These are phyloP conservation scores for Kodamaea laetipori DNA, from an alignment of 805 yeast genomes.

Conservation along the genomic window DNA sequence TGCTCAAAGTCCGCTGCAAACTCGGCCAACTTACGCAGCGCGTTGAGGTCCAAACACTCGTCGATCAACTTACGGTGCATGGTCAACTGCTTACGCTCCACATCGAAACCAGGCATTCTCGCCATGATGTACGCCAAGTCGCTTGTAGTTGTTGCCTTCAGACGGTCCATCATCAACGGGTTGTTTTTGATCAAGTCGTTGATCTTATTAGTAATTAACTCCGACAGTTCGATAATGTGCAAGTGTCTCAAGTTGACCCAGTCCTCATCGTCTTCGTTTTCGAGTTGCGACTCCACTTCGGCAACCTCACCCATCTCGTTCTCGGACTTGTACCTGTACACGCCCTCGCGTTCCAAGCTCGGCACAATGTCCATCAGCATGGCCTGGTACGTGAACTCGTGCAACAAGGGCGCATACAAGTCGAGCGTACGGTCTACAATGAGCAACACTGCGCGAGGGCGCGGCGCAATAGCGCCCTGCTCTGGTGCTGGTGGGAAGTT, in stretches of 20 bases:
- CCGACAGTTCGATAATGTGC: slow-evolving; percentile 76
- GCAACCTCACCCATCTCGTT: slow-evolving; percentile 48
- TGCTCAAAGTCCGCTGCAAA: slow-evolving; percentile 83
- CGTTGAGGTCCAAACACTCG: slow-evolving; percentile 62
- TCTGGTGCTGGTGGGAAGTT: slow-evolving; percentile 61
- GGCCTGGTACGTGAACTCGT: slow-evolving; percentile 90
- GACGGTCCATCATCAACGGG: slow-evolving; percentile 71
- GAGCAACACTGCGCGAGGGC: slow-evolving; percentile 73
- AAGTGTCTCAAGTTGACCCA: slow-evolving; percentile 73
- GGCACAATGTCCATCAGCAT: slow-evolving; percentile 77
- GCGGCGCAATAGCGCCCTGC: slow-evolving; percentile 27
- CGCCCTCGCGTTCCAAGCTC: slow-evolving; percentile 42
- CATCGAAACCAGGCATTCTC: slow-evolving; percentile 65
- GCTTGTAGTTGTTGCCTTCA: slow-evolving; percentile 62
- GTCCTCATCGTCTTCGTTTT: slow-evolving; percentile 65
- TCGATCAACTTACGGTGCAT: slow-evolving; percentile 64
- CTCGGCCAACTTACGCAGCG: slow-evolving; percentile 60
- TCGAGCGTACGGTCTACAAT: slow-evolving; percentile 86
- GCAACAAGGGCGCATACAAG: slow-evolving; percentile 77
- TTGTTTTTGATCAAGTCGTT: slow-evolving; percentile 69
- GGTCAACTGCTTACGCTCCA: slow-evolving; percentile 60
- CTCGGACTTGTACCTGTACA: slow-evolving; percentile 55
- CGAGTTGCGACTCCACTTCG: slow-evolving; percentile 42
- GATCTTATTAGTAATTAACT: slow-evolving; percentile 56
- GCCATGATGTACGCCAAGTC: slow-evolving; percentile 79